Conservation (phyloP, 2,329 filamentous ascomycete genomes). For the Pyrenochaeta sp. region DNA sequence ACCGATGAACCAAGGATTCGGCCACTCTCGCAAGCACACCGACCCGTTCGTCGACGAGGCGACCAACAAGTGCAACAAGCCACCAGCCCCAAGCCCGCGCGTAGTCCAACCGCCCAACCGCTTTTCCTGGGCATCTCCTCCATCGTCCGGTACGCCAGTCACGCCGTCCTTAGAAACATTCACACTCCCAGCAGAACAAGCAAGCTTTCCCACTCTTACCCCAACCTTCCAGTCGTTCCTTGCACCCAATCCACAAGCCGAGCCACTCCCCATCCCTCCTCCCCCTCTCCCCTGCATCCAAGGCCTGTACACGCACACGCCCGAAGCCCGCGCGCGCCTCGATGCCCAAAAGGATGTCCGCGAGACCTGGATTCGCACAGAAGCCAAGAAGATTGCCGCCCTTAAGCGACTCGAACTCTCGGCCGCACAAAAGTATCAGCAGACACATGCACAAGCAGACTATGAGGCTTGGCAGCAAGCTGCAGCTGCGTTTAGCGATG, state of each 20-base stretch:
- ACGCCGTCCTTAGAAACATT: background rate
- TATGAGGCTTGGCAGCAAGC: constrained; percentile 8
- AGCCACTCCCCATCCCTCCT: constrained; percentile 8
- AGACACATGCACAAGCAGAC: constrained; percentile 2
- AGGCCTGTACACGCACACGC: background rate
- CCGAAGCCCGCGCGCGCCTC: constrained; percentile 6
- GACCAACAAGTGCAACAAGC: background rate
- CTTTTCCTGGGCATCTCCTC: background rate
- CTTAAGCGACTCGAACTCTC: constrained; percentile 3
- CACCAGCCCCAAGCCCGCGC: background rate
- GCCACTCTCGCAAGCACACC: constrained; percentile 8
- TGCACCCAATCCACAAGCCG: background rate
- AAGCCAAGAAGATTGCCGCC: constrained; percentile 13
- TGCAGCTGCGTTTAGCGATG: background rate
- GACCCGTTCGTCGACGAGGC: constrained; percentile 13
- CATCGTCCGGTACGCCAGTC: background rate
- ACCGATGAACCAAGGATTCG: background rate
- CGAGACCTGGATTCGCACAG: constrained; percentile 24
- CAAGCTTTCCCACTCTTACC: background rate
- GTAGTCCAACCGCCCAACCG: background rate
- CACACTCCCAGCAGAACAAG: background rate
- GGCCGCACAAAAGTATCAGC: constrained; percentile 2
- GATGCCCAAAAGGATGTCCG: constrained; percentile 15
- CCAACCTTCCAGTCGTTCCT: background rate
- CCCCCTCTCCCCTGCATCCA: constrained; percentile 3